Evolutionary conservation across 2,329 filamentous ascomycete species (phyloP).

Genomic region (Ilyonectria sp.): DNA sequence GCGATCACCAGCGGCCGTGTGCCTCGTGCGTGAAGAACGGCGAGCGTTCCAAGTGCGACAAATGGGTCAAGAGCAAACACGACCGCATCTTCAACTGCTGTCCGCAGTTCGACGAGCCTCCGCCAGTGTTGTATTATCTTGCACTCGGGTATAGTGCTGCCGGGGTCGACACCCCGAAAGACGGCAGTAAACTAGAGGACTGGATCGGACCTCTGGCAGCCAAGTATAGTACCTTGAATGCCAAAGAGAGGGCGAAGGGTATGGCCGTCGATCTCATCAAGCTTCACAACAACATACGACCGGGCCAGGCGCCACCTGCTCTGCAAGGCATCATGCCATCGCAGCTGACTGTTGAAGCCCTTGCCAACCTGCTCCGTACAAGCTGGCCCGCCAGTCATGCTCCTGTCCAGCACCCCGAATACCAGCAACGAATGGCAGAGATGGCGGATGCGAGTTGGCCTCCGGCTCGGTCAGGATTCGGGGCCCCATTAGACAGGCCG

Average conservation of each 20-base stretch:
- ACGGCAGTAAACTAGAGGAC: conserved; percentile 36
- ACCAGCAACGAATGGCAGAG: neutral
- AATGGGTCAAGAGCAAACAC: neutral
- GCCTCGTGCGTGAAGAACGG: conserved; percentile 50
- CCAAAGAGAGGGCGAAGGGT: neutral
- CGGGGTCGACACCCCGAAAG: conserved; percentile 45
- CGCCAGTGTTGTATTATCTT: conserved; percentile 54
- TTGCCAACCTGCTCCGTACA: neutral
- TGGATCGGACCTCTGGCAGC: conserved; percentile 44
- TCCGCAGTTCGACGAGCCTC: conserved; percentile 11
- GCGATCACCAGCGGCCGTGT: conserved; percentile 57
- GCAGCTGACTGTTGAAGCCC: neutral
- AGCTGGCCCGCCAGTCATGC: neutral
- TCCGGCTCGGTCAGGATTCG: neutral
- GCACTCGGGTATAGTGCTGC: conserved; percentile 46
- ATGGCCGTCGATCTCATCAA: neutral
- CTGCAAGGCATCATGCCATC: conserved; percentile 4
- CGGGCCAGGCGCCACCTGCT: neutral
- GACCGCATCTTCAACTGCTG: conserved; percentile 5
- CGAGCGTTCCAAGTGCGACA: conserved; percentile 13
- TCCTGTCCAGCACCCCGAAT: conserved; percentile 2
- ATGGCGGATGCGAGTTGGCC: conserved; percentile 2
- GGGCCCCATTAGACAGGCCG: neutral
- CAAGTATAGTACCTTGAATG: conserved; percentile 29
- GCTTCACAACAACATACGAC: conserved; percentile 7